Base-by-base conservation (phyloP, 345 rosid species). In the Eucalyptus brandiana region DNA sequence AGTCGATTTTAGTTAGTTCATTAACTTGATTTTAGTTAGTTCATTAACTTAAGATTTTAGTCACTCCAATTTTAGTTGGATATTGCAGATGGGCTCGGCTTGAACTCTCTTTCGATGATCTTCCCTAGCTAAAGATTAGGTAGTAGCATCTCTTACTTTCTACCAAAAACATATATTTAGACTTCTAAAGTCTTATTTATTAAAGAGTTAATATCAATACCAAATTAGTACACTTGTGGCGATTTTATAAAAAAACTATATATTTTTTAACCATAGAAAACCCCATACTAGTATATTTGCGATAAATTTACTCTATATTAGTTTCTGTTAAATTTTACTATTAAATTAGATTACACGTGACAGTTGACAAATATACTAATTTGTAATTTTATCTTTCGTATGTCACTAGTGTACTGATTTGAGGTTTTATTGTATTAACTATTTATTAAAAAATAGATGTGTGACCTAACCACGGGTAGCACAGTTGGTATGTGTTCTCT, bases 301-400 rank as follows among this genome's bases (percentile, higher is more conserved):
- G 0, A 19, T 7, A 53, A 3, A 53, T 53, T 53, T 8, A 8
- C 5, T 0, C 0, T 8, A 0, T 4, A 0, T 53, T 53, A 21
- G 0, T 53, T 53, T 53, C 5, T 0, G 1, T 53, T 53, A 53
- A 53, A 53, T 53, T 53, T 53, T 53, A 53, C 1, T 0, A 0
- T 53, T 53, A 21, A 53, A 53, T 53, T 53, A 53, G 0, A 53
- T 53, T 53, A 53, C 0, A 53, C 0, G 5, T 53, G 26, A 1
- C 0, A 19, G 0, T 53, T 8, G 5, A 21, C 2, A 0, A 53
- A 4, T 53, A 8, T 21, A 53, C 2, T 21, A 53, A 21, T 8
- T 21, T 8, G 9, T 21, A 53, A 53, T 53, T 19, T 53, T 53
- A 19, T 4, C 2, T 53, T 53, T 4, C 1, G 0, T 8, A 19